phyloP scores from a whole-genome alignment of 1,139 yeast species.

The Debaryomyces singareniensis region DNA sequence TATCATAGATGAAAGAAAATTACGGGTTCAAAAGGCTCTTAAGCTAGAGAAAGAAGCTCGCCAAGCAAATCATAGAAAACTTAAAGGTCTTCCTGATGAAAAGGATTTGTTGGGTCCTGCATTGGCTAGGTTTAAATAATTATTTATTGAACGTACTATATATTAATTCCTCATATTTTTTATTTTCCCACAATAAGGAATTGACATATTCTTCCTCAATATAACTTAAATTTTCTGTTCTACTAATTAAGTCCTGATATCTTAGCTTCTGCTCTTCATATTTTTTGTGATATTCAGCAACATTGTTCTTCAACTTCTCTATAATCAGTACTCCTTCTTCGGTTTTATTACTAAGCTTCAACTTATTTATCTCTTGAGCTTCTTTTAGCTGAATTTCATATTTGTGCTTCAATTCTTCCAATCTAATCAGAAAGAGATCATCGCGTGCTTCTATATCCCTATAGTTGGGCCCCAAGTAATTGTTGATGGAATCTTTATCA shows the following conservation, averaged over 20 bases:
- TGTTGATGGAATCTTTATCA: slow-evolving; percentile 11
- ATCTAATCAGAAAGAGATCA: not conserved
- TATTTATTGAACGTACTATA: slow-evolving; percentile 8
- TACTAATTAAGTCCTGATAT: not conserved
- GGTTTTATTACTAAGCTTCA: slow-evolving; percentile 3
- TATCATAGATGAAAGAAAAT: slow-evolving; percentile 81
- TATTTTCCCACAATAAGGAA: slow-evolving; percentile 20
- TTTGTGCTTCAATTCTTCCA: slow-evolving; percentile 2
- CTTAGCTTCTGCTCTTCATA: slow-evolving; percentile 2
- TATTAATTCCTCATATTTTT: slow-evolving; percentile 11
- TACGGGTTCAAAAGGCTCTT: slow-evolving; percentile 74
- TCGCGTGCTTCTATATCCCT: slow-evolving; percentile 3
- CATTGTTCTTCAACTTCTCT: slow-evolving; percentile 4
- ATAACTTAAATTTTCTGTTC: slow-evolving; percentile 3
- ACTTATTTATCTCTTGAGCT: slow-evolving; percentile 4
- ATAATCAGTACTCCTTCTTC: slow-evolving; percentile 3
- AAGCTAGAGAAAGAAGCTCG: slow-evolving; percentile 71
- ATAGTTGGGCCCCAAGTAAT: slow-evolving; percentile 6
- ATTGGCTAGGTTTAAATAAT: slow-evolving; percentile 46
- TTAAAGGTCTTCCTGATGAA: slow-evolving; percentile 47
- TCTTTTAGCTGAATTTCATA: slow-evolving; percentile 1
- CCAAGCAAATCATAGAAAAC: slow-evolving; percentile 42
- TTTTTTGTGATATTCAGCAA: slow-evolving; percentile 2
- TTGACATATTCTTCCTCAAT: slow-evolving; percentile 12
- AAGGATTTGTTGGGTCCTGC: slow-evolving; percentile 51